A percentile compares a stretch with the other conserved stretches of the same genome.
These are phyloP conservation scores for Plenodomus biglobosus DNA, from an alignment of 2,329 filamentous ascomycete genomes.

Conservation along the genomic window DNA sequence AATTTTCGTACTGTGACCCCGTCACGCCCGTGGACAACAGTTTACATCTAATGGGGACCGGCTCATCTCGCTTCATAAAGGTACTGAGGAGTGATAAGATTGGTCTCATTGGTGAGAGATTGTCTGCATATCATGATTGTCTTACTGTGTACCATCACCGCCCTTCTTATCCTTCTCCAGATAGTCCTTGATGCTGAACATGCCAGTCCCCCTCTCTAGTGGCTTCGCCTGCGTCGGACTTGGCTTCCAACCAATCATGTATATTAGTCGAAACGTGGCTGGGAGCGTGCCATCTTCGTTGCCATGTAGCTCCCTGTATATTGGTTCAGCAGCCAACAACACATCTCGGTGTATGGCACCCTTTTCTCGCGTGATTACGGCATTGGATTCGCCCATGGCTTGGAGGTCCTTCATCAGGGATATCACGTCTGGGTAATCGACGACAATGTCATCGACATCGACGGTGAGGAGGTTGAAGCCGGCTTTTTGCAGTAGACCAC, in stretches of 20 bases:
- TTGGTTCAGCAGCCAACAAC: conserved; percentile 80
- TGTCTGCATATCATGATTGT: too few relatives aligned
- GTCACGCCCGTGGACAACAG: too few relatives aligned
- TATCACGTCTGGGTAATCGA: conserved; percentile 89
- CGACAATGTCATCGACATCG: conserved; percentile 94
- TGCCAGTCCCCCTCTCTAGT: conserved; percentile 77
- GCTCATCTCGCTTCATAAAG: too few relatives aligned
- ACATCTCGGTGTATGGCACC: conserved; percentile 77
- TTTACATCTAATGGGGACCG: too few relatives aligned
- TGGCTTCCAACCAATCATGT: conserved; percentile 99
- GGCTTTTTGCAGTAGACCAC: conserved; percentile 79
- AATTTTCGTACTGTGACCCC: too few relatives aligned
- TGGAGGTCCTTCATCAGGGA: conserved; percentile 92
- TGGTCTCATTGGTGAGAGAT: too few relatives aligned
- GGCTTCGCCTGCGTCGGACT: conserved; percentile 77
- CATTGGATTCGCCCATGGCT: conserved; percentile 94
- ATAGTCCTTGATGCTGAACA: conserved; percentile 87
- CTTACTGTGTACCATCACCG: conserved; percentile 4
- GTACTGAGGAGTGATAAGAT: too few relatives aligned
- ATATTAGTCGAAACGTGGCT: conserved; percentile 92
- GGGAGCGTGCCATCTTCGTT: conserved; percentile 67
- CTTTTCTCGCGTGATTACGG: conserved; percentile 80
- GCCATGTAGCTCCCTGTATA: conserved; percentile 85
- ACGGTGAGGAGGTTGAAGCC: conserved; percentile 96
- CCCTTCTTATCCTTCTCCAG: conserved; percentile 53